Evolutionary conservation across 768 basidiomycete species (phyloP), one percentile per base, ranked within the genome.

Genomic region (Suillus weaverae): DNA sequence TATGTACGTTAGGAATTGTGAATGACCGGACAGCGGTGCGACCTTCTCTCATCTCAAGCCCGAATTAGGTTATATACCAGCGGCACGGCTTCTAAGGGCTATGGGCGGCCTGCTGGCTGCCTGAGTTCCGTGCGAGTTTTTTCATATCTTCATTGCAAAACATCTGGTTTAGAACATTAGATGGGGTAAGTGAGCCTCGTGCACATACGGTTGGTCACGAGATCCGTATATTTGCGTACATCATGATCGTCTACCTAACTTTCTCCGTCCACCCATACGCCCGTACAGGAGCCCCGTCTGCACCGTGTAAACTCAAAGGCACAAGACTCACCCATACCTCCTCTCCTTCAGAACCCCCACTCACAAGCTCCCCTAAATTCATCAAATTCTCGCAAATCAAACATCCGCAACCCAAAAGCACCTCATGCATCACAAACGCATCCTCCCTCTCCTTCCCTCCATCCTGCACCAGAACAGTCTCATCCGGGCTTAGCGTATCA

Each of bases 311-410:
- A 30, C 79, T 85, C 59, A 92, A 71, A 0, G 90, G 90, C 44
- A 86, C 71, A 61, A 91, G 70, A 62, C 83, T 85, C 41, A 89
- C 84, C 62, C 80, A 76, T 71, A 78, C 81, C 26, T 76, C 72
- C 18, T 59, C 70, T n/a, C 32, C 60, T 18, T 33, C n/a, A 33
- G n/a, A 33, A 30, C 30, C n/a, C 4, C 63, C 74, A 22, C 39
- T 57, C 14, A 69, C 63, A 38, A 90, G 70, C 55, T 66, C 67
- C 36, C 81, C 82, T 62, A 92, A 68, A 60, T 86, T 84, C 11
- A 77, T 84, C 70, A 92, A 63, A 67, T 92, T 93, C 78, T 92
- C 91, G 36, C 84, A 89, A 64, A 92, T 90, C 7, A 90, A 70
- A 2, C 85, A 84, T 0, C 85, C 89, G 20, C 73, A 77, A 26